These are phyloP conservation scores for Tanacetum coccineum DNA, from an alignment of 129 eudicot species.

Conservation along the genomic window DNA sequence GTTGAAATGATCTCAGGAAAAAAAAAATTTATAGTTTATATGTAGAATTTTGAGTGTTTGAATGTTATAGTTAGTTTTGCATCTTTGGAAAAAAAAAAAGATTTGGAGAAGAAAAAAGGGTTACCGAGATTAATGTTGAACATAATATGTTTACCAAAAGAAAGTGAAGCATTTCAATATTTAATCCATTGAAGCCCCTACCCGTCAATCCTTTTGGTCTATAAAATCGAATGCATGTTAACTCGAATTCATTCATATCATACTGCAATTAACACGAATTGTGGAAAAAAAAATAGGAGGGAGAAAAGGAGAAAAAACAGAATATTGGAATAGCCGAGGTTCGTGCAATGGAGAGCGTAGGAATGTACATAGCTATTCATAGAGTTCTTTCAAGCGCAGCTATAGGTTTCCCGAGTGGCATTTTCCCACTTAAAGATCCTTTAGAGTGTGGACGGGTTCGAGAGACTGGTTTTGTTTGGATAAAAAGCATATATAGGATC, in stretches of 20 bases:
- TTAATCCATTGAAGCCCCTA: too few relatives aligned
- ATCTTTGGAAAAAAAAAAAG: too few relatives aligned
- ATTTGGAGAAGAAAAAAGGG: too few relatives aligned
- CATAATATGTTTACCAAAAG: too few relatives aligned
- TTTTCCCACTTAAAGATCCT: slow-evolving; percentile 68
- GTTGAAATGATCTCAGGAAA: too few relatives aligned
- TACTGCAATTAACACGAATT: not conserved
- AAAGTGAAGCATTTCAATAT: slow-evolving; percentile 1
- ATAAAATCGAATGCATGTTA: slow-evolving; percentile 15
- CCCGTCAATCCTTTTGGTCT: slow-evolving; percentile 27
- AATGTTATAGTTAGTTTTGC: too few relatives aligned
- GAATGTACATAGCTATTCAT: slow-evolving; percentile 46
- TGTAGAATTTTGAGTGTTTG: too few relatives aligned
- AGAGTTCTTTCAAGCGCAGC: slow-evolving; percentile 52
- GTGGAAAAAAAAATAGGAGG: slow-evolving; percentile 13
- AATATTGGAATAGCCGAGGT: slow-evolving; percentile 72
- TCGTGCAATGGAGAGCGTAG: slow-evolving; percentile 55
- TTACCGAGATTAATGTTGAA: too few relatives aligned
- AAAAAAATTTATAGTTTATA: too few relatives aligned
- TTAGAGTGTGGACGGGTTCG: slow-evolving; percentile 80
- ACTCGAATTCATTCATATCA: slow-evolving; percentile 7
- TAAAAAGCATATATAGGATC: slow-evolving; percentile 82
- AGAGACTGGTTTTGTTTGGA: slow-evolving; percentile 65
- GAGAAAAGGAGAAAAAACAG: too few relatives aligned
- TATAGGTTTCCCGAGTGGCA: slow-evolving; percentile 82